Conservation (phyloP, 345 rosid genomes). For the Tarenaya hassleriana region DNA sequence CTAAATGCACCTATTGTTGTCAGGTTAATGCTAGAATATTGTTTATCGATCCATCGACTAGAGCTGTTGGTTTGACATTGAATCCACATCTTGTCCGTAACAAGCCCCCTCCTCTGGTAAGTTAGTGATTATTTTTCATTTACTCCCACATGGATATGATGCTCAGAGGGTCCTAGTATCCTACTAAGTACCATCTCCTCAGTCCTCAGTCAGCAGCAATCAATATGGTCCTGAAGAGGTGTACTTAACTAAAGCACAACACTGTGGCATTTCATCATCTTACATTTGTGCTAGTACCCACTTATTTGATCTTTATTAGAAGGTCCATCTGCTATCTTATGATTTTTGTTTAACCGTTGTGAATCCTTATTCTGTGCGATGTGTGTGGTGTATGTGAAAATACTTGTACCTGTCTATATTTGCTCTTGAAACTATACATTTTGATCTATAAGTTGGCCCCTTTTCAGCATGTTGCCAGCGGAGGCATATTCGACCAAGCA, state of each 20-base stretch:
- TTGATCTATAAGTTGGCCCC: conserved; percentile 22
- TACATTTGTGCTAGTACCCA: not conserved
- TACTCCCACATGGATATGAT: conserved; percentile 8
- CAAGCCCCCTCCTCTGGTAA: conserved; percentile 71
- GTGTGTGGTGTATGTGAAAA: conserved; percentile 9
- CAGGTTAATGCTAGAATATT: conserved; percentile 92
- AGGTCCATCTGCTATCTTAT: conserved; percentile 8
- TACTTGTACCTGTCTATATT: conserved; percentile 3
- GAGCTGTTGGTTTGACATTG: conserved; percentile 93
- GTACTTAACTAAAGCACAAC: conserved; percentile 1
- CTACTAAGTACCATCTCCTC: no score
- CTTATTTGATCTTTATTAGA: conserved; percentile 2
- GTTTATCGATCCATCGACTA: conserved; percentile 82
- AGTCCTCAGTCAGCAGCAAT: not conserved
- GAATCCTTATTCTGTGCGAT: conserved; percentile 14
- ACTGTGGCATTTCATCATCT: conserved; percentile 2
- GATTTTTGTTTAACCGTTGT: conserved; percentile 8
- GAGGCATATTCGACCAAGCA: conserved; percentile 74
- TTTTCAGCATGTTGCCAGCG: conserved; percentile 62
- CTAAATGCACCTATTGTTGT: conserved; percentile 15
- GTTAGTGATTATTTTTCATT: conserved; percentile 24
- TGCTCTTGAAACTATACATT: conserved; percentile 1
- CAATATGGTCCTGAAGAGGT: conserved; percentile 2
- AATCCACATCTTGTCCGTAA: conserved; percentile 77
- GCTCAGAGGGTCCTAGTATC: not conserved